Evolutionary conservation across 257 asterid genomes (phyloP), one percentile per base, ranked within the genome.

Genomic region (Fraxinus pennsylvanica): DNA sequence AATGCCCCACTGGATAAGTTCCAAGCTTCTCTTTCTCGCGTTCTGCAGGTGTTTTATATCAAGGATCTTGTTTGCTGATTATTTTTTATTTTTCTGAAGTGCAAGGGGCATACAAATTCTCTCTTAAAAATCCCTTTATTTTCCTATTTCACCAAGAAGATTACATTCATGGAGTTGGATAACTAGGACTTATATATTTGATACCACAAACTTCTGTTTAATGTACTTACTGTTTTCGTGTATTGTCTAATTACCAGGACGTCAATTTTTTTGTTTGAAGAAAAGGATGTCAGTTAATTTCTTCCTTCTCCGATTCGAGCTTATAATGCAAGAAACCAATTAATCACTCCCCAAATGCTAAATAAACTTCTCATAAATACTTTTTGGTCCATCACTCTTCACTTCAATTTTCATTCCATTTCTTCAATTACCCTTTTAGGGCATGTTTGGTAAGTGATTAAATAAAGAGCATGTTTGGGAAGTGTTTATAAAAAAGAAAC

Each of bases 1-100:
- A 90, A 86, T 82, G 88, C 90, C 45, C 96, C 94, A 3, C 81
- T 77, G 84, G 95, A 90, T 74, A 96, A 92, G 90, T 96, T 96
- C 83, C 97, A 92, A 86, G 83, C 84, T 76, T 93, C 89, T 77
- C 96, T 96, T 80, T 85, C 96, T 78, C 92, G 90, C 36, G 79
- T 91, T 84, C 82, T 96, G 77, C 97, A 96, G 99, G 99, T 96
- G 83, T 79, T 43, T 45, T 36, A 74, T 81, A 81, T 73, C 77
- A 54, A 74, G 66, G 65, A 43, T 69, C 57, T 52, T 17, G 12
- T 68, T 70, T 59, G 30, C 67, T 59, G 67, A 59, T 21, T 59
- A 59, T 59, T 6, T 74, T 61, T 29, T 22, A 33, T 68, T 30
- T 73, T 74, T 76, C n/a, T 76, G 75, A 57, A 66, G 67, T 80